Conservation (phyloP, 176 grass and related monocot species). For the Phragmites australis region DNA sequence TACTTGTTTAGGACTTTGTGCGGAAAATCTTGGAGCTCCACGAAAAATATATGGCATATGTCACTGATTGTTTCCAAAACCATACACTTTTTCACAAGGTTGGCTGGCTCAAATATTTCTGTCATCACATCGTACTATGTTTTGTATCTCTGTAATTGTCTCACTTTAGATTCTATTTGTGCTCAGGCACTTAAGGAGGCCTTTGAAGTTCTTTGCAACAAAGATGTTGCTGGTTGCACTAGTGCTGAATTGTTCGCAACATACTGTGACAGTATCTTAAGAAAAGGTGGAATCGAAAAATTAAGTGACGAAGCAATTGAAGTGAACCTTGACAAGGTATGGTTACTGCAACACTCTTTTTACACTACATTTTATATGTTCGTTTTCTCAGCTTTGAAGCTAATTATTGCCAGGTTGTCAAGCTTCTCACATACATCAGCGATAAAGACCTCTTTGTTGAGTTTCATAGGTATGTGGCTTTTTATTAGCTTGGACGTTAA, state of each 20-base stretch:
- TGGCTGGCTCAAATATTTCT: no score
- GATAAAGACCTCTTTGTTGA: constrained; percentile 97
- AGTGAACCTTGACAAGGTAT: constrained; percentile 93
- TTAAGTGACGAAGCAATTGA: constrained; percentile 97
- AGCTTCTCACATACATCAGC: constrained; percentile 89
- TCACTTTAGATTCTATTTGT: no score
- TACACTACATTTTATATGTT: no score
- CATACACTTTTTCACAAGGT: constrained; percentile 97
- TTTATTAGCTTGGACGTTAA: no score
- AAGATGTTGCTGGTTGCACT: constrained; percentile 88
- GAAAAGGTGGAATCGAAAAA: constrained; percentile 93
- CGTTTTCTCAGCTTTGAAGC: no score
- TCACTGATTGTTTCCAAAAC: constrained; percentile 85
- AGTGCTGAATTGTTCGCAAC: constrained; percentile 83
- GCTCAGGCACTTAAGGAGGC: constrained; percentile 95
- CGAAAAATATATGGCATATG: constrained; percentile 90
- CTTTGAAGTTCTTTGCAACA: constrained; percentile 97
- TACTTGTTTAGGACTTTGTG: constrained; percentile 67
- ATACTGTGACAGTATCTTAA: constrained; percentile 94
- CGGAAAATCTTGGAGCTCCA: constrained; percentile 92
- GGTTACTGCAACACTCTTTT: no score
- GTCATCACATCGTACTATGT: no score
- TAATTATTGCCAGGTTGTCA: constrained; percentile 85
- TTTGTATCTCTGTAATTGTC: no score
- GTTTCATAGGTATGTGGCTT: no score